Evolutionary conservation across 2,329 filamentous ascomycete genomes (phyloP).

Genomic region (Paraphaeosphaeria minitans): DNA sequence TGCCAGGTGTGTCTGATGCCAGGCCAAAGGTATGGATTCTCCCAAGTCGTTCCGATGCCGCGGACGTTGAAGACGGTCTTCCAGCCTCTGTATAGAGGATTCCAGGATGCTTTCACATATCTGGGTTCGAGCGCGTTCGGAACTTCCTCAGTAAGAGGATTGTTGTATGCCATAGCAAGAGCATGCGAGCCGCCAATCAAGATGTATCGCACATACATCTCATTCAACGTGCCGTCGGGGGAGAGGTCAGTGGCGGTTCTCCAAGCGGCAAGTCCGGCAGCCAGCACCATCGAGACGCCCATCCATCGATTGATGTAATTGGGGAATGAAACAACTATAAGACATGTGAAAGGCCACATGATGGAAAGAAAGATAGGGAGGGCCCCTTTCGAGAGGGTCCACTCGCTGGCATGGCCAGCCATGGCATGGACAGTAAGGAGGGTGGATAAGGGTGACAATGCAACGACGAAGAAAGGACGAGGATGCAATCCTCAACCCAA

Average conservation of each 20-base stretch:
- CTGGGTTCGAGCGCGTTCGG: constrained; percentile 6
- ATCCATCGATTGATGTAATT: constrained; percentile 6
- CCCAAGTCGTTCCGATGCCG: constrained; percentile 12
- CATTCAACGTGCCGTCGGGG: constrained; percentile 5
- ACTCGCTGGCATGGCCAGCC: neutral
- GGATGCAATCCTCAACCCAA: neutral
- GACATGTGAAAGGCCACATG: constrained; percentile 4
- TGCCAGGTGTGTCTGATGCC: constrained; percentile 7
- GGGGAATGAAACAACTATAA: constrained; percentile 3
- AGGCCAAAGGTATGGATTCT: constrained; percentile 12
- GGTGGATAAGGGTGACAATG: neutral
- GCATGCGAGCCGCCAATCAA: constrained; percentile 3
- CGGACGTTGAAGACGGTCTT: constrained; percentile 8
- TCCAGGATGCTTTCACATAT: constrained; percentile 2
- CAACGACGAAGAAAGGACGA: neutral
- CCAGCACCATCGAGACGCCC: constrained; percentile 4
- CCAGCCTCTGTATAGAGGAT: constrained; percentile 6
- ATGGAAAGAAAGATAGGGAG: constrained; percentile 2
- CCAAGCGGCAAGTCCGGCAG: neutral
- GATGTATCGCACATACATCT: constrained; percentile 9
- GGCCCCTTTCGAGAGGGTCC: constrained; percentile 1
- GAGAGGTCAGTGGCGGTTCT: constrained; percentile 3
- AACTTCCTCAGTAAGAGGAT: neutral
- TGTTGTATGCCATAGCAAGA: constrained; percentile 6
- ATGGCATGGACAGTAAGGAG: neutral